Evolutionary conservation across 805 yeast species (phyloP), one percentile per base, ranked within the genome.

Genomic region (Zygoascus flipseniorum): DNA sequence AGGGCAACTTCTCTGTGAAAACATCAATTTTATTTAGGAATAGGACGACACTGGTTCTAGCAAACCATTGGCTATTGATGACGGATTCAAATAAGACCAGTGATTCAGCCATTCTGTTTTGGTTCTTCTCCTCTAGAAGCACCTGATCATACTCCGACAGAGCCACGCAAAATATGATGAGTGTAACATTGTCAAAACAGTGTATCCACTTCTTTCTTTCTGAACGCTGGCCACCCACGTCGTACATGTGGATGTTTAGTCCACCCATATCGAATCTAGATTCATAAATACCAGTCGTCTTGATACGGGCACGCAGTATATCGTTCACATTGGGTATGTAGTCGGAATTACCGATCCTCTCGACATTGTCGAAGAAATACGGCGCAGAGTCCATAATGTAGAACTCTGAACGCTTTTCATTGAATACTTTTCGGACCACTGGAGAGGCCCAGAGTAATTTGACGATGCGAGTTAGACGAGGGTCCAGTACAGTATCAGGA

Each of bases 201-300:
- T 93, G 95, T 57, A 93, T 89, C 99, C 99, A 93, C 69, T 93
- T 92, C 64, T 86, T 87, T 52, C 99, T 82, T 72, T 93, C 99
- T 2, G 95, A 82, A 62, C 99, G 76, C 69, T 93, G 99, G 1
- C 97, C 97, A 58, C 97, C 97, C 48, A 90, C 97, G 68, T 90
- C 97, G 64, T 74, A 82, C 61, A 85, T 74, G 61, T 82, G 86
- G 49, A 84, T 71, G 60, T 77, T 76, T 43, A 83, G 66, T 28
- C 81, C 82, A 46, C 86, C 89, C 80, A 89, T 77, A 55, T 81
- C 82, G 62, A 90, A 86, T 54, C 78, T 76, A 54, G 88, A 82
- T 66, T 89, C 97, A 62, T 83, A 87, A 20, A 90, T 87, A 69
- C 97, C 97, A 0, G 95, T 85, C 0, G 97, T 90, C 70, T 88